Evolutionary conservation across 108 stramenopile species (phyloP).

Genomic region (Skeletonema costatum): DNA sequence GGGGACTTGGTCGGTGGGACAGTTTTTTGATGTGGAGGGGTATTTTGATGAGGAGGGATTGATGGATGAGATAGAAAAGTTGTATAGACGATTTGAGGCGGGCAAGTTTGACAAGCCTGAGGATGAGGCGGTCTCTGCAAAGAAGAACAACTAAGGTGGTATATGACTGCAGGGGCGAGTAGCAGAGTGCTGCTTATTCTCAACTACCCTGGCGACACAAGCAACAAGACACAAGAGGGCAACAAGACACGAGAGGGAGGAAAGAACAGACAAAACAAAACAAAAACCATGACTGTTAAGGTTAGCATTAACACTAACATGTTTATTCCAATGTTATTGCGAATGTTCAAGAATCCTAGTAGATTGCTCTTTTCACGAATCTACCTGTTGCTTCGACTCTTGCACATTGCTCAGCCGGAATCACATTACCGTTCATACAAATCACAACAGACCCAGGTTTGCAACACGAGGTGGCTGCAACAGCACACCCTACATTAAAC

Average conservation of each 20-base stretch:
- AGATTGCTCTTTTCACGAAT: not conserved
- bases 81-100: slow-evolving; percentile 66
- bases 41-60: slow-evolving; percentile 88
- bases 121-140: slow-evolving; percentile 6
- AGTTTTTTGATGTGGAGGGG: slow-evolving; percentile 93
- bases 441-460: slow-evolving; percentile 20
- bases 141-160: slow-evolving; percentile 3
- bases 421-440: slow-evolving; percentile 49
- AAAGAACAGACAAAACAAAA: no score
- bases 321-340: no score
- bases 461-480: slow-evolving; percentile 35
- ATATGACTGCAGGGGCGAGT: not conserved
- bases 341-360: not conserved
- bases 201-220: no score
- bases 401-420: slow-evolving; percentile 27
- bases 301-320: not conserved
- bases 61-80: slow-evolving; percentile 61
- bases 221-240: no score
- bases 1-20: slow-evolving; percentile 85
- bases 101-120: slow-evolving; percentile 68
- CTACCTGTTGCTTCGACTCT: slow-evolving; percentile 16
- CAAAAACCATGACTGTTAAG: not conserved
- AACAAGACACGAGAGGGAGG: no score
- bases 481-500: slow-evolving; percentile 56
- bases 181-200: not conserved